Evolutionary conservation across 306 rosid species (phyloP).

Genomic region (Nissolia schottii): DNA sequence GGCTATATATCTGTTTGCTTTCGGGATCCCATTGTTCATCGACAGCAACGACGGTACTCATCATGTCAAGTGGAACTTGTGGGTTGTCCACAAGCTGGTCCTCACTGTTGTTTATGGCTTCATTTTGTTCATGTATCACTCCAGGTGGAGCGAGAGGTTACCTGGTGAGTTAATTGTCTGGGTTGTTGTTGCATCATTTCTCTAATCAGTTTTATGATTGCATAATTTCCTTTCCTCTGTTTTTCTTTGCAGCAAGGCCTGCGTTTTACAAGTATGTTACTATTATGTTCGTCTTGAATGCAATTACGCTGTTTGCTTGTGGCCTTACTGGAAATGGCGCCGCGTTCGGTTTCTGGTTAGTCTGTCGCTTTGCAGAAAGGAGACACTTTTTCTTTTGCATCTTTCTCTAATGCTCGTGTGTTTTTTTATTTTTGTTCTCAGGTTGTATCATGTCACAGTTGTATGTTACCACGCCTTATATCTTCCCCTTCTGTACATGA

Average conservation of each 20-base stretch:
- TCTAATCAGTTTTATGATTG: constrained; percentile 12
- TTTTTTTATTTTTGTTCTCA: constrained; percentile 34
- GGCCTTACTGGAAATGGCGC: constrained; percentile 70
- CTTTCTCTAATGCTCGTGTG: constrained; percentile 18
- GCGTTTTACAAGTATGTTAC: constrained; percentile 79
- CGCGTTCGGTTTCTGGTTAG: constrained; percentile 81
- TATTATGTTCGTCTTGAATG: constrained; percentile 65
- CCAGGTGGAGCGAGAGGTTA: constrained; percentile 86
- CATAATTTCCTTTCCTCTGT: constrained; percentile 6
- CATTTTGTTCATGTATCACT: constrained; percentile 82
- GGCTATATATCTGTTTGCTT: constrained; percentile 77
- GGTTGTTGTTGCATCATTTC: constrained; percentile 5
- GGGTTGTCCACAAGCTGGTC: constrained; percentile 76
- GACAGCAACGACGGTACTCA: constrained; percentile 41
- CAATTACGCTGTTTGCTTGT: constrained; percentile 60
- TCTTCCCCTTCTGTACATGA: constrained; percentile 80
- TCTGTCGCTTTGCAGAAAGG: not conserved
- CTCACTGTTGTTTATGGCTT: constrained; percentile 65
- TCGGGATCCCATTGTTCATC: constrained; percentile 76
- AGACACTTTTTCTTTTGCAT: constrained; percentile 5
- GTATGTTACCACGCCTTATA: constrained; percentile 80
- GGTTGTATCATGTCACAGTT: constrained; percentile 66
- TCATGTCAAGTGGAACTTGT: constrained; percentile 72
- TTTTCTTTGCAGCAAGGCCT: constrained; percentile 73
- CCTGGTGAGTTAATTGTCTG: constrained; percentile 55